Base-by-base conservation (phyloP, 2,329 filamentous ascomycete genomes). In the Tolypocladium amazonense region DNA sequence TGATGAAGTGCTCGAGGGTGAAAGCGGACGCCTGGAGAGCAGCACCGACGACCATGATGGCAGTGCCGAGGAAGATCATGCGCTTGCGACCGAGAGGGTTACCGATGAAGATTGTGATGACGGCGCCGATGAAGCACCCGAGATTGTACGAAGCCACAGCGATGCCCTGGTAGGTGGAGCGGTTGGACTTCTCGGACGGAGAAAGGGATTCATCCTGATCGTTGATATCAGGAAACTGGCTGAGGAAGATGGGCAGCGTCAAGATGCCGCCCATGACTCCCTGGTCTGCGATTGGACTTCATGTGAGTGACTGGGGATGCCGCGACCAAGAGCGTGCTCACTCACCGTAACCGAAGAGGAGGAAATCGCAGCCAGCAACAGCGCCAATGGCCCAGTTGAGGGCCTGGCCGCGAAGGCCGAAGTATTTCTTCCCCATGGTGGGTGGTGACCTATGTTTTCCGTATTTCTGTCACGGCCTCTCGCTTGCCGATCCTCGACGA, bases 201-300 rank as follows among this genome's bases (percentile, higher is more conserved):
- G 69, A 68, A 23, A 73, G 68, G 79, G 79, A 61, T 0, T 62
- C 62, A n/a, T 66, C 68, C 3, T 65, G 79, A 6, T 79, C 73
- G 25, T 80, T 74, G 67, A 65, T 76, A 5, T 81, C 81, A 45
- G 83, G 73, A 71, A 88, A 87, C 67, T 81, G 83, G 1, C 67
- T 61, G 23, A 86, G 76, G 69, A 87, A 87, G 65, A 83, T 74
- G 35, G 76, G 73, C 12, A 92, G 80, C 3, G 88, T 90, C 60
- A 93, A 76, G 63, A 93, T 84, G 60, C 86, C 86, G 54, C 87
- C 88, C 80, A 89, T 91, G 12, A 90, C 87, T 68, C 88, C 86
- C 72, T 89, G 87, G 71, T 90, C 88, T 86, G 80, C 15, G 0
- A 37, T n/a, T 25, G n/a, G 12, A 11, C 4, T n/a, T 0, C 20